Conservation (phyloP, 2,329 filamentous ascomycete genomes). For the Ophiostoma ulmi region DNA sequence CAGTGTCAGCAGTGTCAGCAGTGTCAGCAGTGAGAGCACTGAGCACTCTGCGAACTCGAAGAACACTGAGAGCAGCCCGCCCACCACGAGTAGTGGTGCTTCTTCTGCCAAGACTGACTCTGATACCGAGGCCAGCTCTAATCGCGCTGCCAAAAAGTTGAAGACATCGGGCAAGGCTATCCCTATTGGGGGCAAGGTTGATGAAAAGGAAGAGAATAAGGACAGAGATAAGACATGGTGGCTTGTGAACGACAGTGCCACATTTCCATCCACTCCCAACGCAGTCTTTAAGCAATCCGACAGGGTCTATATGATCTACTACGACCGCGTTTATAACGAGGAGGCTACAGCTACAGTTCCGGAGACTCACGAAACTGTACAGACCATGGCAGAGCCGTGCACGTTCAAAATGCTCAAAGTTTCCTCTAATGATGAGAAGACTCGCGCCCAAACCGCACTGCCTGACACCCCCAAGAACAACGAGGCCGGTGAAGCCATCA, state of each 20-base stretch:
- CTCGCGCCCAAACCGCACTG: no score
- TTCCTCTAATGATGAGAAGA: no score
- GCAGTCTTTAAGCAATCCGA: slow-evolving; percentile 64
- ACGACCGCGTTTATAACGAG: slow-evolving; percentile 57
- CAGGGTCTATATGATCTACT: slow-evolving; percentile 65
- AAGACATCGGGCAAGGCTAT: background rate
- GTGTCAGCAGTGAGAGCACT: no score
- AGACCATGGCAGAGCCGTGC: no score
- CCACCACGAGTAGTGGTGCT: no score
- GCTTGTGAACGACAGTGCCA: background rate
- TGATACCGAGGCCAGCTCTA: background rate
- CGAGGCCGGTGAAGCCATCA: no score
- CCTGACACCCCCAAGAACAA: no score
- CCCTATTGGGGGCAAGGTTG: background rate
- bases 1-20: no score
- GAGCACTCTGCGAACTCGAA: no score
- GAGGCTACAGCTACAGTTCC: background rate
- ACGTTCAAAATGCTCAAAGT: no score
- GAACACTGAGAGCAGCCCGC: no score
- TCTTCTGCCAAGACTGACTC: background rate
- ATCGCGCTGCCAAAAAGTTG: background rate
- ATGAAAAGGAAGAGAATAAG: background rate
- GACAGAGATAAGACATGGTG: background rate
- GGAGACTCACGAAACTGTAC: background rate
- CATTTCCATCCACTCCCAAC: slow-evolving; percentile 35